These are phyloP conservation scores for Candida ficus DNA, from an alignment of 805 yeast genomes.

Conservation along the genomic window DNA sequence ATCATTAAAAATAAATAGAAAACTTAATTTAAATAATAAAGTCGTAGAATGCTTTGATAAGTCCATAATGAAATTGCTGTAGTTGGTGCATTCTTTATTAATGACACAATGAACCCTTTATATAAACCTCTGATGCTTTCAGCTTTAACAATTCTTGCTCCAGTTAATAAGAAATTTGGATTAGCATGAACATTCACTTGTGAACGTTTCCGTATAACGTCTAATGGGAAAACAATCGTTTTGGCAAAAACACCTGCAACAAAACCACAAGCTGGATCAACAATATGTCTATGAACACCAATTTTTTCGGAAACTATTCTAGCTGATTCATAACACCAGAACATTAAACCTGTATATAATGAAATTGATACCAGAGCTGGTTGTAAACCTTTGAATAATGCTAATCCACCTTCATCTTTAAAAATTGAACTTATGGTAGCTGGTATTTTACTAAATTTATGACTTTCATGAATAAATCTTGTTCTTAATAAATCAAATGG, in stretches of 20 bases:
- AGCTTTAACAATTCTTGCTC: constrained; percentile 33
- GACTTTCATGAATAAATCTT: constrained; percentile 46
- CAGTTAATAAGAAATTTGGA: constrained; percentile 27
- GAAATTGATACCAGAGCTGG: constrained; percentile 59
- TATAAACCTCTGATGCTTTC: constrained; percentile 72
- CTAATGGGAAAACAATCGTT: constrained; percentile 76
- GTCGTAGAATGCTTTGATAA: constrained; percentile 39
- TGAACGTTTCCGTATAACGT: constrained; percentile 70
- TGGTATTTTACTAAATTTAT: constrained; percentile 22
- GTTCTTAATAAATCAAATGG: constrained; percentile 92
- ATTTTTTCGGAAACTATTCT: constrained; percentile 12
- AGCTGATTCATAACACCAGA: constrained; percentile 55
- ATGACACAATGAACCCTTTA: constrained; percentile 65
- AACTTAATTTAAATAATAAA: background rate
- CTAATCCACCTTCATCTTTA: constrained; percentile 37
- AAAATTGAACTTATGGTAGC: constrained; percentile 29
- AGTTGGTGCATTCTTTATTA: constrained; percentile 78
- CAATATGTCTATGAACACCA: constrained; percentile 12
- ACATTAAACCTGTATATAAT: constrained; percentile 68
- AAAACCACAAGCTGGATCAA: constrained; percentile 61
- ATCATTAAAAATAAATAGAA: background rate
- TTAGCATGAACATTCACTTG: constrained; percentile 50
- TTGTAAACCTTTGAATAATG: constrained; percentile 44
- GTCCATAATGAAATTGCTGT: constrained; percentile 59
- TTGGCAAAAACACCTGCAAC: constrained; percentile 76